A percentile compares a stretch with the other conserved stretches of the same genome.
These are phyloP conservation scores for Quercus ilex DNA, from an alignment of 306 rosid species.

Conservation along the genomic window DNA sequence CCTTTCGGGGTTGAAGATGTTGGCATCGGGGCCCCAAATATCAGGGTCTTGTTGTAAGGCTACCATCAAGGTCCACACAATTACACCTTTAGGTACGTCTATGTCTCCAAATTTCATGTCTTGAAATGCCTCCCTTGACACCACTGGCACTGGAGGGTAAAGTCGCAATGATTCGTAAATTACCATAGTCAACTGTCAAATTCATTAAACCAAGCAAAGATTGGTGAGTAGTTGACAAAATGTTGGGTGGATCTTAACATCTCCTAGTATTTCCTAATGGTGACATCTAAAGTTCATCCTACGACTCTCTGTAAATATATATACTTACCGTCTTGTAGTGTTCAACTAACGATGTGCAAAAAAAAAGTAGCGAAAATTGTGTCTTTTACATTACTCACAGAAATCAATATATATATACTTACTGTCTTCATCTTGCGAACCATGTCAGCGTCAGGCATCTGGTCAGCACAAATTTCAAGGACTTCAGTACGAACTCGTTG, in stretches of 20 bases:
- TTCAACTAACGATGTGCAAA: too few relatives aligned
- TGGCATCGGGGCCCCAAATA: slow-evolving; percentile 25
- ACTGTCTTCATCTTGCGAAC: slow-evolving; percentile 42
- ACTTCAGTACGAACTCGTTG: slow-evolving; percentile 34
- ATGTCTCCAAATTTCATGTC: slow-evolving; percentile 22
- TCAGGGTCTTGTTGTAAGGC: slow-evolving; percentile 14
- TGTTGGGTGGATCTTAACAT: too few relatives aligned
- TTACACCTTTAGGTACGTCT: slow-evolving; percentile 14
- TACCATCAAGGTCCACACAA: slow-evolving; percentile 5
- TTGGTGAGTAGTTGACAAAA: too few relatives aligned
- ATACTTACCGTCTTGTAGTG: too few relatives aligned
- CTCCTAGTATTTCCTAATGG: too few relatives aligned
- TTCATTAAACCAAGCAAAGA: too few relatives aligned
- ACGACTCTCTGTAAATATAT: too few relatives aligned
- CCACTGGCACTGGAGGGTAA: slow-evolving; percentile 15
- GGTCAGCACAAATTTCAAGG: slow-evolving; percentile 20
- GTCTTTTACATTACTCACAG: too few relatives aligned
- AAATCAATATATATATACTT: background rate
- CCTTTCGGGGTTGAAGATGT: slow-evolving; percentile 28
- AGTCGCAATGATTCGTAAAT: slow-evolving; percentile 29
- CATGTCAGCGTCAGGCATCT: slow-evolving; percentile 28
- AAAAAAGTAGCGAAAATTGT: too few relatives aligned
- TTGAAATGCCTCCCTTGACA: slow-evolving; percentile 12
- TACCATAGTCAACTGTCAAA: slow-evolving; percentile 25
- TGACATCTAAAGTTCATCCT: too few relatives aligned